Evolutionary conservation across 73 alveolate species (phyloP).

Genomic region (Effrenium voratum): DNA sequence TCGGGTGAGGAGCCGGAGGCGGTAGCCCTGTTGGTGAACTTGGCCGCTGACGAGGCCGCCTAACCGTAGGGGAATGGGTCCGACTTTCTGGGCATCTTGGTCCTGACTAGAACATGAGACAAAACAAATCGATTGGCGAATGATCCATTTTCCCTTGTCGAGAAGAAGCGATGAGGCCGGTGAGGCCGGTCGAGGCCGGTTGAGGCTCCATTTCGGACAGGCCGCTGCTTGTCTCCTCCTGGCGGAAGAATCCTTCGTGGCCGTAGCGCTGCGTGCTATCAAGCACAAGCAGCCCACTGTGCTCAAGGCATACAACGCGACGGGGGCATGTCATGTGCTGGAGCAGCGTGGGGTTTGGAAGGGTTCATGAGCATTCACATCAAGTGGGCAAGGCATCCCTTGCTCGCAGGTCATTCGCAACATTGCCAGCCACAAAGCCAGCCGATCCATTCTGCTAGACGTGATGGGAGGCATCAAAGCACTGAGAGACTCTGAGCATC

Average conservation of each 20-base stretch:
- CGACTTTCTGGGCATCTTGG: too few species aligned
- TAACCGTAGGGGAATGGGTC: too few species aligned
- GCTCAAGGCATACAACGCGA: conserved; percentile 24
- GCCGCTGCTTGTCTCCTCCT: conserved; percentile 77
- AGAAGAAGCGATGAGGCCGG: too few species aligned
- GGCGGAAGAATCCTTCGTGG: conserved; percentile 80
- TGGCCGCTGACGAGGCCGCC: conserved; percentile 62
- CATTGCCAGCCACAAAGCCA: conserved; percentile 52
- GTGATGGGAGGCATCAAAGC: conserved; percentile 44
- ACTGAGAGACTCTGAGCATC: background rate
- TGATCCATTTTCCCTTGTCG: too few species aligned
- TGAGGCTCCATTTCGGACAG: background rate
- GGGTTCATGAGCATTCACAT: too few species aligned
- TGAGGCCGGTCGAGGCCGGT: background rate
- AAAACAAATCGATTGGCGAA: too few species aligned
- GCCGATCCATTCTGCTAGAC: conserved; percentile 74
- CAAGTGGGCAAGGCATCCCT: background rate
- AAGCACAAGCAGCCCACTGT: conserved; percentile 28
- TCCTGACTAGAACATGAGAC: too few species aligned
- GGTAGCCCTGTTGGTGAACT: conserved; percentile 51
- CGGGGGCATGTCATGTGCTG: background rate
- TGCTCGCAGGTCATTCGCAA: conserved; percentile 53
- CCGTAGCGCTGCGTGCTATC: conserved; percentile 30
- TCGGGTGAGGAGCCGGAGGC: conserved; percentile 37
- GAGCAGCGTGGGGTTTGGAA: background rate